Base-by-base conservation (phyloP, 1,284 basidiomycete species). In the Boletus sp. region DNA sequence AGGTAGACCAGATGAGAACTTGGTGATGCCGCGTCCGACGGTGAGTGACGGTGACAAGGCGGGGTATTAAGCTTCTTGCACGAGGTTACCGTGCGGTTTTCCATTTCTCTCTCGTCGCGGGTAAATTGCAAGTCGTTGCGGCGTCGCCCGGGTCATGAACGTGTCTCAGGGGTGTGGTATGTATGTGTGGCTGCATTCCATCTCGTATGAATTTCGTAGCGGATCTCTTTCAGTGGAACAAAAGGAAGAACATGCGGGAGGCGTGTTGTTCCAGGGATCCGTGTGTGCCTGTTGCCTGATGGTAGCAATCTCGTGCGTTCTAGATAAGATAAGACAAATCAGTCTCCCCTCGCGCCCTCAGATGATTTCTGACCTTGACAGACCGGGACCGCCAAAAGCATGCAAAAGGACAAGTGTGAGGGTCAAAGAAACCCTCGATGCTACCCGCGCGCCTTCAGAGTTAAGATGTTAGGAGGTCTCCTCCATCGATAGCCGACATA, bases 11-110 rank as follows among this genome's bases (percentile, higher is more conserved):
- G 13, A 35, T 13, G 50, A 50, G 16, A 44, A 9, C 33, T 33
- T 29, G 47, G 39, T 52, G 53, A 41, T 59, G 29, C 24, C n/a
- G 24, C 15, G 35, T 53, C 16, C 42, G 44, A 53, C 48, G 57
- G 56, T 35, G 58, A 58, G 13, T 37, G 44, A 53, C 48, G 57
- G 56, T 35, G 60, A 58, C 49, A 59, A 15, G 37, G 63, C 53
- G 59, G 58, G 67, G 58, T 45, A 63, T 60, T 51, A 60, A 47
- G 49, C 63, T 61, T 67, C 24, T 54, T 57, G 54, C 65, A 63
- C 65, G 67, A 59, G 67, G 65, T 4, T 46, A 29, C 41, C 51
- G 52, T 58, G 67, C 53, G 63, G 56, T 31, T 47, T 50, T 52
- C 57, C 55, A 54, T 59, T 56, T 41, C 35, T 29, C 35, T 29